Conservation (phyloP, 331 rosid species). For the Rhamnella rubrinervis region DNA sequence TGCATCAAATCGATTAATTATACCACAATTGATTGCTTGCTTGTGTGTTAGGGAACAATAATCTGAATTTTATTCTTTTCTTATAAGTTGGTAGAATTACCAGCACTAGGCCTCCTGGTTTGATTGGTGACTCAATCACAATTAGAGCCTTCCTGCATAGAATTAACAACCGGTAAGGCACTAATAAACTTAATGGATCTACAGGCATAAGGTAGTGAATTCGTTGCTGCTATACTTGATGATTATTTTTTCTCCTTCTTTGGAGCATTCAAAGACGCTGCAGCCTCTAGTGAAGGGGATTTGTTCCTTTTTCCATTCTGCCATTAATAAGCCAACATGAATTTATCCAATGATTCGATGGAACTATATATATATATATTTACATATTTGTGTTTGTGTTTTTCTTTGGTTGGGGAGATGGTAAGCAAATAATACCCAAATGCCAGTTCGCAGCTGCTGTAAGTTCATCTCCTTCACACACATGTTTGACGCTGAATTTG, state of each 20-base stretch:
- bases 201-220: not conserved
- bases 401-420: not conserved
- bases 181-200: not conserved
- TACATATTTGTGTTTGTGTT: not conserved
- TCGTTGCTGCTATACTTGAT: constrained; percentile 38
- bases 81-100: constrained; percentile 32
- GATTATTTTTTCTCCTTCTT: constrained; percentile 33
- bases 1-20: constrained; percentile 28
- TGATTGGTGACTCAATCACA: constrained; percentile 76
- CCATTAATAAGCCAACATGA: not conserved
- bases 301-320: constrained; percentile 66
- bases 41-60: not conserved
- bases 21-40: not conserved
- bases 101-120: constrained; percentile 72
- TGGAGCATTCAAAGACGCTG: constrained; percentile 61
- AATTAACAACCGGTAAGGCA: constrained; percentile 25
- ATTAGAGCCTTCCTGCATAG: constrained; percentile 62
- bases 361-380: not conserved
- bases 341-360: not conserved
- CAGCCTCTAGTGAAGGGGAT: constrained; percentile 91
- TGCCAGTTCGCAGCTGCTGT: constrained; percentile 74
- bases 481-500: constrained; percentile 42
- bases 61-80: not conserved
- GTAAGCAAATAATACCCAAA: constrained; percentile 43
- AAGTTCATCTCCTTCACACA: constrained; percentile 53